Conservation (phyloP, 768 basidiomycete genomes). For the Mycena galericulata region DNA sequence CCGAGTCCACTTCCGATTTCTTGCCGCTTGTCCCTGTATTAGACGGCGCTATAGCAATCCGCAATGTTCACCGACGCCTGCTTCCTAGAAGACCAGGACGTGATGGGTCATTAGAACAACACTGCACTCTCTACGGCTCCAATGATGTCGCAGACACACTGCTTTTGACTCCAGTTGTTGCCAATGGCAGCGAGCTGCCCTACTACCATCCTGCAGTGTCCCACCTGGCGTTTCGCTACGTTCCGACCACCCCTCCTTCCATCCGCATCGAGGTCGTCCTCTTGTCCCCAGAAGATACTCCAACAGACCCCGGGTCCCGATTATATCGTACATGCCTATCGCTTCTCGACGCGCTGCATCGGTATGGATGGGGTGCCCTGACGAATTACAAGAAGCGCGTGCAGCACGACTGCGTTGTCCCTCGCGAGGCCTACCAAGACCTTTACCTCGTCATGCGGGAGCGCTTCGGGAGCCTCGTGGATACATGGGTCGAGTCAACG, state of each 20-base stretch:
- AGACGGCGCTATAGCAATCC: slow-evolving; percentile 51
- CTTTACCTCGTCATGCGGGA: slow-evolving; percentile 90
- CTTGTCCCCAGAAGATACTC: slow-evolving; percentile 51
- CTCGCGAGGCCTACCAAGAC: slow-evolving; percentile 88
- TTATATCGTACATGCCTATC: slow-evolving; percentile 85
- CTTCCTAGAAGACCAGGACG: slow-evolving; percentile 84
- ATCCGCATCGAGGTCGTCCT: slow-evolving; percentile 73
- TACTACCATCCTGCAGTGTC: slow-evolving; percentile 91
- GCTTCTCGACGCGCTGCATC: slow-evolving; percentile 84
- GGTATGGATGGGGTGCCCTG: slow-evolving; percentile 89
- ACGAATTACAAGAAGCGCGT: slow-evolving; percentile 91
- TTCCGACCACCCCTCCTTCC: slow-evolving; percentile 47
- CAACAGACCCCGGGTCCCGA: slow-evolving; percentile 67
- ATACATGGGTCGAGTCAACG: slow-evolving; percentile 83
- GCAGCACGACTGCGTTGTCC: slow-evolving; percentile 82
- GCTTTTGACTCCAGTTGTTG: slow-evolving; percentile 70
- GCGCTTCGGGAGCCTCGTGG: slow-evolving; percentile 80
- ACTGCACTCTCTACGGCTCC: slow-evolving; percentile 76
- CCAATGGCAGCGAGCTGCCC: slow-evolving; percentile 65
- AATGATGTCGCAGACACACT: slow-evolving; percentile 50
- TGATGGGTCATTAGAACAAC: slow-evolving; percentile 80
- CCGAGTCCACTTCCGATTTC: slow-evolving; percentile 50
- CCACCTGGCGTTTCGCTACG: slow-evolving; percentile 86
- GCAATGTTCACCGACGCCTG: slow-evolving; percentile 73
- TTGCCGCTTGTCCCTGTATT: slow-evolving; percentile 52